Evolutionary conservation across 2,329 filamentous ascomycete species (phyloP).

Genomic region (Dactylonectria estremocensis): DNA sequence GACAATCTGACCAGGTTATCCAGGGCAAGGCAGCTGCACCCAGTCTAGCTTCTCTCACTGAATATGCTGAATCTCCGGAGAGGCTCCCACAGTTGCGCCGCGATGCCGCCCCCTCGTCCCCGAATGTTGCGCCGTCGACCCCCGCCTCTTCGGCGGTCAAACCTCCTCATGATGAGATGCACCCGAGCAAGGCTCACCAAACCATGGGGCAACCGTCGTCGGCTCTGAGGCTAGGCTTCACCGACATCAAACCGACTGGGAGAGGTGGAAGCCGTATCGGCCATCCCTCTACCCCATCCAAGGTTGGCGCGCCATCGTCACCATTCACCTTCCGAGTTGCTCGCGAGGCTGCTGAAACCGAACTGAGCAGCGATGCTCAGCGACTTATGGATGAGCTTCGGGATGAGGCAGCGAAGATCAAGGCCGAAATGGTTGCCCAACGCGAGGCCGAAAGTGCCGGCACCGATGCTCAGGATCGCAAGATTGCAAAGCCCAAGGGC

Average conservation of each 20-base stretch:
- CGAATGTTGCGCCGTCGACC: conserved; percentile 61
- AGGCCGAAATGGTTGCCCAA: conserved; percentile 76
- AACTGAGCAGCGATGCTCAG: conserved; percentile 74
- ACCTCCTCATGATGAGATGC: conserved; percentile 87
- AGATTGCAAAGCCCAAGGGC: conserved; percentile 85
- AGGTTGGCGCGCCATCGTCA: conserved; percentile 67
- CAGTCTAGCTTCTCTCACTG: conserved; percentile 60
- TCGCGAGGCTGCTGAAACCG: conserved; percentile 63
- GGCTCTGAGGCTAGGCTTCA: conserved; percentile 86
- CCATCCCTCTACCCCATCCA: conserved; percentile 76
- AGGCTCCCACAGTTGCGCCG: conserved; percentile 46
- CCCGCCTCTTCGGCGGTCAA: conserved; percentile 78
- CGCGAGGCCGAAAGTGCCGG: conserved; percentile 68
- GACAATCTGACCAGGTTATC: conserved; percentile 32
- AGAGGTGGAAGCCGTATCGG: conserved; percentile 59
- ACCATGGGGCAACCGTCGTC: conserved; percentile 85
- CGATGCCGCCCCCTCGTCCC: conserved; percentile 55
- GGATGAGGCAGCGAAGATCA: conserved; percentile 80
- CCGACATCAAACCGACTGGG: conserved; percentile 75
- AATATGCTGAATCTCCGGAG: conserved; percentile 59
- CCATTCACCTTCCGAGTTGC: conserved; percentile 81
- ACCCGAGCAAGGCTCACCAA: conserved; percentile 85
- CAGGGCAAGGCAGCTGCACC: conserved; percentile 51
- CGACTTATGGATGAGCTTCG: conserved; percentile 77
- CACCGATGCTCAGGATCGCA: conserved; percentile 68